Conservation (phyloP, 129 eudicot genomes). For the Chrysanthemum lavandulifolium region DNA sequence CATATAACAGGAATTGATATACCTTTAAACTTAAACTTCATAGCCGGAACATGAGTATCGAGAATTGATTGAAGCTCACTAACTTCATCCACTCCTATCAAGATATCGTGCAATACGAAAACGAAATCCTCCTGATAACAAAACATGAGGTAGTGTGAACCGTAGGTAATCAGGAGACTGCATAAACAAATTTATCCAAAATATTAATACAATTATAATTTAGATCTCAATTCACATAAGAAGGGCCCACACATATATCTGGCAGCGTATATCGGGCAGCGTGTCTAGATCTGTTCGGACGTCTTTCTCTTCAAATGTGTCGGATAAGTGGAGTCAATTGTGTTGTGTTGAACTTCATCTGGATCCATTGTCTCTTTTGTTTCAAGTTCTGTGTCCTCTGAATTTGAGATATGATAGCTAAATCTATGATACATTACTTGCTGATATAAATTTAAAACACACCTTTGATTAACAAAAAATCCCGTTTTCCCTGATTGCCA, state of each 20-base stretch:
- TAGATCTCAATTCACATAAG: conserved; percentile 86
- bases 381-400: too few species aligned
- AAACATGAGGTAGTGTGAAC: neutral
- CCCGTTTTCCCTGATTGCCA: too few species aligned
- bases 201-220: neutral
- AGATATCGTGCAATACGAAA: conserved; percentile 51
- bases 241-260: conserved; percentile 44
- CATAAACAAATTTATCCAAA: neutral
- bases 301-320: too few species aligned
- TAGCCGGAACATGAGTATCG: conserved; percentile 89
- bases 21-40: conserved; percentile 80
- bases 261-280: too few species aligned
- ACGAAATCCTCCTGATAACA: conserved; percentile 76
- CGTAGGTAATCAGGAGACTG: neutral
- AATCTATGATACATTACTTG: too few species aligned
- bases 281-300: too few species aligned
- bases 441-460: too few species aligned
- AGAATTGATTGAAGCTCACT: conserved; percentile 83
- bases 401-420: too few species aligned
- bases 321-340: too few species aligned
- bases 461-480: too few species aligned
- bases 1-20: conserved; percentile 77
- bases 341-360: too few species aligned
- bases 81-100: conserved; percentile 66
- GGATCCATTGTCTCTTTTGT: too few species aligned